Conservation (phyloP, 1,139 yeast genomes). For the Blastobotrys raffinosifermentans region DNA sequence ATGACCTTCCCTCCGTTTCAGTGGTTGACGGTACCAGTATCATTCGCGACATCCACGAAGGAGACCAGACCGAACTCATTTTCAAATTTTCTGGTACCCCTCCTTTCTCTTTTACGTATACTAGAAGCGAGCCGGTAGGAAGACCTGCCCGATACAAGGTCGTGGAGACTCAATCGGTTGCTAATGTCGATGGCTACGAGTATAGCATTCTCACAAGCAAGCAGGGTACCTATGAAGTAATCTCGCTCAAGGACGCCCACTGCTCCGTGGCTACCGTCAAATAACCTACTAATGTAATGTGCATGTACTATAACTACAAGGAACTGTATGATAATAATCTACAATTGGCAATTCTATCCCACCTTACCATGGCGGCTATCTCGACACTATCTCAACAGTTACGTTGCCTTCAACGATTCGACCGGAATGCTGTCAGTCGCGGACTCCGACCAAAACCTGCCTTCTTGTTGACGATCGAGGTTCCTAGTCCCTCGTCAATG, state of each 20-base stretch:
- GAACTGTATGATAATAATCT: too few species aligned
- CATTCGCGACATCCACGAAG: slow-evolving; percentile 85
- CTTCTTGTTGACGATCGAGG: too few species aligned
- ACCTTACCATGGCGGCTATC: too few species aligned
- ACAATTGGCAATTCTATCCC: too few species aligned
- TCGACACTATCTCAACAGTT: too few species aligned
- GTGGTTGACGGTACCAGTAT: slow-evolving; percentile 70
- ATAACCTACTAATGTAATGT: too few species aligned
- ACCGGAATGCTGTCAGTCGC: too few species aligned
- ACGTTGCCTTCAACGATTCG: too few species aligned
- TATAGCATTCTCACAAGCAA: slow-evolving; percentile 69
- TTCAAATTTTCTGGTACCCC: slow-evolving; percentile 50
- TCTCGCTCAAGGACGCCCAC: slow-evolving; percentile 74
- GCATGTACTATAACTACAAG: too few species aligned
- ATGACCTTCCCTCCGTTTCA: slow-evolving; percentile 87
- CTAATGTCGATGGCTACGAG: slow-evolving; percentile 61
- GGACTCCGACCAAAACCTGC: too few species aligned
- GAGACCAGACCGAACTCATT: slow-evolving; percentile 43
- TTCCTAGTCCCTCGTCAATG: too few species aligned
- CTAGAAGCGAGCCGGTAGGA: slow-evolving; percentile 42
- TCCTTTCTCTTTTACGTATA: slow-evolving; percentile 49
- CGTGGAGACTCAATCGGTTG: slow-evolving; percentile 71
- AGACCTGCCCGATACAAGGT: slow-evolving; percentile 41
- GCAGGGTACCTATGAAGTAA: slow-evolving; percentile 93
- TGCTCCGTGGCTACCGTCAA: slow-evolving; percentile 43